A percentile compares a stretch with the other conserved stretches of the same genome.
Evolutionary conservation across 2,329 filamentous ascomycete genomes (phyloP).

Genomic region (Colletotrichum trifolii): DNA sequence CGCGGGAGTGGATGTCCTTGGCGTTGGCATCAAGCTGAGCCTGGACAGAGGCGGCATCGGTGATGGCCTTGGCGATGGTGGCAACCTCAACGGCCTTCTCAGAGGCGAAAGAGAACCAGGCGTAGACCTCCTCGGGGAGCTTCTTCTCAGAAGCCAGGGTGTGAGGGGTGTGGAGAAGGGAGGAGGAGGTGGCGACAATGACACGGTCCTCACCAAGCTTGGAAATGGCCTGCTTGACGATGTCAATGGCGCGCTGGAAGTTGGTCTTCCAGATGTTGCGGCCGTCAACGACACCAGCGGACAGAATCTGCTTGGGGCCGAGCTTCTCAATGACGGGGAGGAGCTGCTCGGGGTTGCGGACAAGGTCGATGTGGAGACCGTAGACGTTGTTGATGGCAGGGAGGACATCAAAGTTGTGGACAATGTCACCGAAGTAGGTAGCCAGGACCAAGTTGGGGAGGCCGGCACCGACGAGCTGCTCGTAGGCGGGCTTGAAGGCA

Average conservation of each 20-base stretch:
- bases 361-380: slow-evolving; percentile 93
- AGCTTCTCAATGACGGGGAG: slow-evolving; percentile 85
- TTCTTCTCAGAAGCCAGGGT: slow-evolving; percentile 99
- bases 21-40: slow-evolving; percentile 96
- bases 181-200: slow-evolving; percentile 95
- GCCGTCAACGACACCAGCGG: slow-evolving; percentile 95
- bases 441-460: slow-evolving; percentile 90
- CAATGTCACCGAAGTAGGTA: slow-evolving; percentile 99
- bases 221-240: slow-evolving; percentile 88
- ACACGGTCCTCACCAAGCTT: slow-evolving; percentile 97
- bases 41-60: slow-evolving; percentile 86
- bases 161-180: slow-evolving; percentile 98
- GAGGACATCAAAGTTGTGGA: slow-evolving; percentile 96
- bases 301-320: slow-evolving; percentile 89
- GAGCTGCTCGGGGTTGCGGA: slow-evolving; percentile 98
- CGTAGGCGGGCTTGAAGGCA: slow-evolving; percentile 97
- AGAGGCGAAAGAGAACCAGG: slow-evolving; percentile 98
- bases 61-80: slow-evolving; percentile 96
- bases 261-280: slow-evolving; percentile 99
- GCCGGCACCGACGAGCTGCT: slow-evolving; percentile 83
- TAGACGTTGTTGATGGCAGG: slow-evolving; percentile 70
- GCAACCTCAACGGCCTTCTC: slow-evolving; percentile 95
- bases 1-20: slow-evolving; percentile 90
- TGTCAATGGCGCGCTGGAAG: slow-evolving; percentile 94
- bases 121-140: slow-evolving; percentile 72